Percentiles rank a stretch among this genome's conserved stretches.
phyloP scores from a whole-genome alignment of 2,329 filamentous ascomycete genomes.

The Raffaelea deltoideospora region DNA sequence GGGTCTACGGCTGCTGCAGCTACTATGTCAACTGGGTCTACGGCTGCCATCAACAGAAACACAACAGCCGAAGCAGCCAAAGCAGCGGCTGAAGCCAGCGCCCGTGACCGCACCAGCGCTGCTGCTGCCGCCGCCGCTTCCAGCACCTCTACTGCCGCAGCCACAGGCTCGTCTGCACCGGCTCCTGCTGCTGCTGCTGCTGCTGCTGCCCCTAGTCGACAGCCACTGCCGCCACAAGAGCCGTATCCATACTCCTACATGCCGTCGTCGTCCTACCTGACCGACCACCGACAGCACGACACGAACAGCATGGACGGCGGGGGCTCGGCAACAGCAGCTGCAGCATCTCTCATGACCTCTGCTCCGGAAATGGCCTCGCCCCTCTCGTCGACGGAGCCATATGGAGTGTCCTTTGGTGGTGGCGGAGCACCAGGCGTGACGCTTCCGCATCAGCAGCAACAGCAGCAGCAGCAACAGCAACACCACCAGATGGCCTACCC shows the following conservation, averaged over 20 bases:
- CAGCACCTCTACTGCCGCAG: no score
- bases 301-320: neutral
- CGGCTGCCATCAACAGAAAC: neutral
- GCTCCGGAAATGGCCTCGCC: no score
- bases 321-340: neutral
- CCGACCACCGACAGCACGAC: neutral
- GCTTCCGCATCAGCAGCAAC: slow-evolving; percentile 5
- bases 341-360: no score
- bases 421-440: no score
- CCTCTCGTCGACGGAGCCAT: no score
- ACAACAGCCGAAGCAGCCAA: neutral
- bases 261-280: slow-evolving; percentile 1
- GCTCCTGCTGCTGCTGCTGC: no score
- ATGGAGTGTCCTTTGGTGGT: no score
- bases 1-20: neutral
- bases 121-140: neutral
- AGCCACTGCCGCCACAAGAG: no score
- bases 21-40: neutral
- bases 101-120: neutral
- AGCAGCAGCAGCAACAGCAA: slow-evolving; percentile 12
- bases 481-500: slow-evolving; percentile 10
- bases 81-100: neutral
- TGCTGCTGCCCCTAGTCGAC: no score
- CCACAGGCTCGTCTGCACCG: neutral
- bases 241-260: no score